Evolutionary conservation across 257 asterid species (phyloP).

Genomic region (Petrea volubilis): DNA sequence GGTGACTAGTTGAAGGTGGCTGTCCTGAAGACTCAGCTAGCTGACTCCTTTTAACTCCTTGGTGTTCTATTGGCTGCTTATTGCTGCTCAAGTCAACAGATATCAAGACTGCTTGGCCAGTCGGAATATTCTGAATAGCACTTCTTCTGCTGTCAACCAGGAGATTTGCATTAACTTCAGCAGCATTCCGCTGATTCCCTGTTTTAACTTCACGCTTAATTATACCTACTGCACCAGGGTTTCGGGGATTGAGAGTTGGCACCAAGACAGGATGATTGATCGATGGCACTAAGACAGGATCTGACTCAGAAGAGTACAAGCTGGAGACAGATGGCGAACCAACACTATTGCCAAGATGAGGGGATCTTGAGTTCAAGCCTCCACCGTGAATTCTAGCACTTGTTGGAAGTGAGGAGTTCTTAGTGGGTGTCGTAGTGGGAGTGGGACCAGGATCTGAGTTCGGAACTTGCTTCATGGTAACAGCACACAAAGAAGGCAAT

Average conservation of each 20-base stretch:
- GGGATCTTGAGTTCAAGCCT: slow-evolving; percentile 31
- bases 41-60: slow-evolving; percentile 31
- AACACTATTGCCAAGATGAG: slow-evolving; percentile 28
- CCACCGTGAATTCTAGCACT: slow-evolving; percentile 28
- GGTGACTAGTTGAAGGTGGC: slow-evolving; percentile 28
- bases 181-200: slow-evolving; percentile 31
- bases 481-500: slow-evolving; percentile 27
- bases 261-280: slow-evolving; percentile 50
- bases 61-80: slow-evolving; percentile 21
- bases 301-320: slow-evolving; percentile 51
- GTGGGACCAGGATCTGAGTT: slow-evolving; percentile 44
- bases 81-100: slow-evolving; percentile 25
- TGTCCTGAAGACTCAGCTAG: slow-evolving; percentile 24
- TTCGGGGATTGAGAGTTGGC: slow-evolving; percentile 42
- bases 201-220: slow-evolving; percentile 46
- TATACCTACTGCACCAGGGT: slow-evolving; percentile 37
- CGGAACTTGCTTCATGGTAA: slow-evolving; percentile 22
- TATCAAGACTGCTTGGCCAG: slow-evolving; percentile 24
- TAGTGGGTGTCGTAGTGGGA: slow-evolving; percentile 49
- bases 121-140: slow-evolving; percentile 25
- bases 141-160: slow-evolving; percentile 23
- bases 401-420: slow-evolving; percentile 18
- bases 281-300: slow-evolving; percentile 53
- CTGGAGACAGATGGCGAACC: slow-evolving; percentile 35
- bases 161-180: slow-evolving; percentile 25